Percentiles rank a stretch among this genome's conserved stretches.
These are phyloP conservation scores for Paramarasmius palmivorus DNA, from an alignment of 1,284 basidiomycete genomes.

Conservation along the genomic window DNA sequence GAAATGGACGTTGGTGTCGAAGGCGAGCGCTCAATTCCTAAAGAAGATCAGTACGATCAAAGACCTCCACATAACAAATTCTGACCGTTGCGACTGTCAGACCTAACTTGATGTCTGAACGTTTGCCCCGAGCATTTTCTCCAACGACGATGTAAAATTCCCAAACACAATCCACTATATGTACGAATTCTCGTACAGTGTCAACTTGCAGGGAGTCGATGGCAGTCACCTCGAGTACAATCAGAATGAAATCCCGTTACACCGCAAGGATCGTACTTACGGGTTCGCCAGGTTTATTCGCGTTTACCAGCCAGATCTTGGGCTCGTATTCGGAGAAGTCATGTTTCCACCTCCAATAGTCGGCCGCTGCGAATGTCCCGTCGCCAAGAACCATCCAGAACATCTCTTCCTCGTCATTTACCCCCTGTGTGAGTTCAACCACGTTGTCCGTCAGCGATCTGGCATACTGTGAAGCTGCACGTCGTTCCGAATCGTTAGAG, in stretches of 20 bases:
- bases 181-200: constrained; percentile 42
- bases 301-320: constrained; percentile 58
- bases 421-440: constrained; percentile 62
- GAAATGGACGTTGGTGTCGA: constrained; percentile 58
- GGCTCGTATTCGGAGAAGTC: constrained; percentile 39
- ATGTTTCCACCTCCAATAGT: constrained; percentile 76
- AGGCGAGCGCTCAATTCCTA: constrained; percentile 56
- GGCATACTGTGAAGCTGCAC: constrained; percentile 63
- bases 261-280: constrained; percentile 36
- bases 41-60: constrained; percentile 4
- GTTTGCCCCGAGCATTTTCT: constrained; percentile 54
- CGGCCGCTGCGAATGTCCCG: constrained; percentile 68
- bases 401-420: constrained; percentile 66
- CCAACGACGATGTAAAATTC: constrained; percentile 80
- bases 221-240: constrained; percentile 26
- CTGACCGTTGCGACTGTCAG: constrained; percentile 57
- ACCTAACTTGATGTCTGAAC: constrained; percentile 61
- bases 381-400: constrained; percentile 83
- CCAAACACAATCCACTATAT: constrained; percentile 72
- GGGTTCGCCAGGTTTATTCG: constrained; percentile 26
- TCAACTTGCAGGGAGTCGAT: constrained; percentile 34
- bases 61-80: neutral
- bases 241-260: constrained; percentile 1
- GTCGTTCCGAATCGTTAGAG: constrained; percentile 54
- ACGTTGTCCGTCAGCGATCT: constrained; percentile 43